Percentiles rank a stretch among this genome's conserved stretches.
Evolutionary conservation across 2,329 filamentous ascomycete species (phyloP).

Genomic region (Aschersonia sp.): DNA sequence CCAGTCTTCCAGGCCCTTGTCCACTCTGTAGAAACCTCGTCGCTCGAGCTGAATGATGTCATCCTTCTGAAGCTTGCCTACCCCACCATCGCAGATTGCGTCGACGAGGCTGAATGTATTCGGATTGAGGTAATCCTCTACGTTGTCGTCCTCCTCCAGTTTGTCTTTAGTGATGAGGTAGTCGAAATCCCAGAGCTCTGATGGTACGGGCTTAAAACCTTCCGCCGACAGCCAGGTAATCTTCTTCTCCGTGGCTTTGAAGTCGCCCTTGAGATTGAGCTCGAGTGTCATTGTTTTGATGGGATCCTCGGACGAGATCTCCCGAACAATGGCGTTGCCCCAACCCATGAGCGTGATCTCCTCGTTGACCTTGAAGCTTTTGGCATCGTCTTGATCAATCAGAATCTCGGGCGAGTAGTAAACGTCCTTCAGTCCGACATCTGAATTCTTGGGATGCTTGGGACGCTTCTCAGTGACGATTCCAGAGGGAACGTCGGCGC

Average conservation of each 20-base stretch:
- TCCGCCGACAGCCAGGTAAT: constrained; percentile 79
- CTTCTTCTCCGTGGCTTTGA: constrained; percentile 94
- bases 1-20: constrained; percentile 43
- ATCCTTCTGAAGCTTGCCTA: constrained; percentile 63
- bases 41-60: constrained; percentile 94
- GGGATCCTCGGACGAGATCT: constrained; percentile 40
- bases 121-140: constrained; percentile 72
- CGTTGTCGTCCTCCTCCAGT: constrained; percentile 71
- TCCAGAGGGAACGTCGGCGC: constrained; percentile 49
- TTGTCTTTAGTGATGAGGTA: constrained; percentile 94
- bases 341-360: constrained; percentile 95
- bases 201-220: constrained; percentile 60
- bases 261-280: constrained; percentile 82
- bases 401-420: constrained; percentile 61
- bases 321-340: constrained; percentile 75
- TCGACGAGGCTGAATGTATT: constrained; percentile 61
- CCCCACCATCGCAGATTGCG: constrained; percentile 69
- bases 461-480: constrained; percentile 61
- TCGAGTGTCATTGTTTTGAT: constrained; percentile 65
- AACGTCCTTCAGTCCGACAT: constrained; percentile 76
- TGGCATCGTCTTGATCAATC: constrained; percentile 77
- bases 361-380: constrained; percentile 68
- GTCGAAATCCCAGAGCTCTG: constrained; percentile 89
- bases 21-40: constrained; percentile 82
- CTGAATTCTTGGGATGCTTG: constrained; percentile 79